A percentile compares a stretch with the other conserved stretches of the same genome.
phyloP scores from a whole-genome alignment of 345 rosid genomes.

The Syzygium jambos region DNA sequence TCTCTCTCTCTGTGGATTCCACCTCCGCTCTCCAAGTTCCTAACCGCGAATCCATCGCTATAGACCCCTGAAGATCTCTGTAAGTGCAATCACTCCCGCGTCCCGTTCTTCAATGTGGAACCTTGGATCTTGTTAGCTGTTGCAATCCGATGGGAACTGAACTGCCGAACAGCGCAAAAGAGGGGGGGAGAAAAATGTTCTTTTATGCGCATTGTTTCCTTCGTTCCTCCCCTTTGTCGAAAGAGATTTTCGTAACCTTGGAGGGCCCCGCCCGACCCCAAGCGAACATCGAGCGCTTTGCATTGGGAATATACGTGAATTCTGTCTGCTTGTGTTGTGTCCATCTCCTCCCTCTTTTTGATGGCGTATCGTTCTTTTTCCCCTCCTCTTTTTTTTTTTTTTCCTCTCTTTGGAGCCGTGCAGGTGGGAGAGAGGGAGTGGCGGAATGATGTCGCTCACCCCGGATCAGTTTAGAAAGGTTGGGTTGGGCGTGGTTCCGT shows the following conservation, averaged over 20 bases:
- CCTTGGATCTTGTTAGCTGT: not conserved
- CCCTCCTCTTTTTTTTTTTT: not conserved
- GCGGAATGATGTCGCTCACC: conserved; percentile 47
- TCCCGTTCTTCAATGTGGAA: not conserved
- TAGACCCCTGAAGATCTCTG: not conserved
- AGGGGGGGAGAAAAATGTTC: not conserved
- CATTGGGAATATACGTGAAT: not conserved
- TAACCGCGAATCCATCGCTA: not conserved
- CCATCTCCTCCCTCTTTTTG: not conserved
- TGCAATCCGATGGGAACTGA: not conserved
- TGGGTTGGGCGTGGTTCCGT: conserved; percentile 56
- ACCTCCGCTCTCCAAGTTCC: not conserved
- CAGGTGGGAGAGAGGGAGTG: not conserved
- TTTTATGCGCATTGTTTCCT: not conserved
- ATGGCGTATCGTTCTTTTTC: not conserved
- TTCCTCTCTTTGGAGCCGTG: not conserved
- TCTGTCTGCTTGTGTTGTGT: not conserved
- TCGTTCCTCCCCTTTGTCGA: not conserved
- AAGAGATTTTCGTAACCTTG: not conserved
- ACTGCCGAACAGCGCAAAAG: not conserved
- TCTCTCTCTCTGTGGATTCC: not conserved
- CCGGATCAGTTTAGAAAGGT: conserved; percentile 58
- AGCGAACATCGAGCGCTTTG: not conserved
- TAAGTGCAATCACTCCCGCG: not conserved
- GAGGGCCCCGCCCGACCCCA: not conserved